Conservation (phyloP, 495 filamentous ascomycete species). For the Glutinoglossum americanum region DNA sequence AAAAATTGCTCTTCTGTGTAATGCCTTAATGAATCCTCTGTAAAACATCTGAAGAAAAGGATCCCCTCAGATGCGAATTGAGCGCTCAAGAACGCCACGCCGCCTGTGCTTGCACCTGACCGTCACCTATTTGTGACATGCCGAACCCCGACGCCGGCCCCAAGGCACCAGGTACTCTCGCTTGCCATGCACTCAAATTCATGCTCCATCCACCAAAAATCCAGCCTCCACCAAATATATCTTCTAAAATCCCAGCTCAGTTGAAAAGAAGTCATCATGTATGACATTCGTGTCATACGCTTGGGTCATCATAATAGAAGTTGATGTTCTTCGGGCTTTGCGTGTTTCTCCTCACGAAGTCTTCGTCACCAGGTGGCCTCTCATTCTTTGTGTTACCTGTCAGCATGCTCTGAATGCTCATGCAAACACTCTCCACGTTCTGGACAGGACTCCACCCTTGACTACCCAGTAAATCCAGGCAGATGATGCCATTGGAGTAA, state of each 20-base stretch:
- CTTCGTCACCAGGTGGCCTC: constrained; percentile 62
- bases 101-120: neutral
- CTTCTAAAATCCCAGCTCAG: neutral
- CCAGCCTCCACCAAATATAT: neutral
- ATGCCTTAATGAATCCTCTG: neutral
- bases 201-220: neutral
- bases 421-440: constrained; percentile 89
- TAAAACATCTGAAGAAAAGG: neutral
- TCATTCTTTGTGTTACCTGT: constrained; percentile 84
- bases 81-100: neutral
- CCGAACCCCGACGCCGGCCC: neutral
- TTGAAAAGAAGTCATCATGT: neutral
- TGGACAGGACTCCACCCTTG: constrained; percentile 92
- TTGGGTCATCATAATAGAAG: constrained; percentile 74
- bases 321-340: constrained; percentile 63
- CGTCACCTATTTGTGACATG: neutral
- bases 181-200: neutral
- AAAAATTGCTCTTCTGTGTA: neutral
- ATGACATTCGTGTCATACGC: constrained; percentile 29
- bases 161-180: neutral
- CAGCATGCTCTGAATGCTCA: constrained; percentile 96
- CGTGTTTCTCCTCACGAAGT: constrained; percentile 62
- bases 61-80: neutral
- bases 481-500: constrained; percentile 96
- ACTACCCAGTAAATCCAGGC: constrained; percentile 72